A percentile compares a stretch with the other conserved stretches of the same genome.
phyloP scores from a whole-genome alignment of 495 filamentous ascomycete species.

The Penicillium canariense region DNA sequence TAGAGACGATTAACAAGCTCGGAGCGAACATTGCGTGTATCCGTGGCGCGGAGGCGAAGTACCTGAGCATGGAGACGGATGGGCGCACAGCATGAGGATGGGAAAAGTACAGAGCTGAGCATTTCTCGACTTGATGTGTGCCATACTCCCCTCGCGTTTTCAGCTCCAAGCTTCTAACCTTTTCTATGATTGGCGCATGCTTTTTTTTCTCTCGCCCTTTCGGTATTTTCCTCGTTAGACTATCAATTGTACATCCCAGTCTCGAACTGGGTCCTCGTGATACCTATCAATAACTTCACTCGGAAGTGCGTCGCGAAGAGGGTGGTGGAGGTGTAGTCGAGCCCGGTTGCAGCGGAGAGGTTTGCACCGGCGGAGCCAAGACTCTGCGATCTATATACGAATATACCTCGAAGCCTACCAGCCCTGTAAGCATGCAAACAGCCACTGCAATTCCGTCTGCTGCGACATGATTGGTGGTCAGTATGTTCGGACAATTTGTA shows the following conservation, averaged over 20 bases:
- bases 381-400: not conserved
- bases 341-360: conserved; percentile 26
- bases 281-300: too few relatives aligned
- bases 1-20: conserved; percentile 97
- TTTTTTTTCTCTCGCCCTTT: conserved; percentile 1
- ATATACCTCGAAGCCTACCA: not conserved
- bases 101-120: not conserved
- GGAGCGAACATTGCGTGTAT: conserved; percentile 87
- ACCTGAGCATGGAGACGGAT: conserved; percentile 50
- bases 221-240: not conserved
- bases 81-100: not conserved
- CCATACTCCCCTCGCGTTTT: conserved; percentile 11
- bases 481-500: not conserved
- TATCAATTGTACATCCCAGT: not conserved
- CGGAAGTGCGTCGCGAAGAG: conserved; percentile 1
- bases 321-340: conserved; percentile 25
- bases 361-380: conserved; percentile 25
- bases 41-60: conserved; percentile 74
- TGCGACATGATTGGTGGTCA: not conserved
- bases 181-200: conserved; percentile 11
- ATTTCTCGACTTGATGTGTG: not conserved
- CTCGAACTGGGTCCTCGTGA: too few relatives aligned
- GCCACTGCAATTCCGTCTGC: not conserved
- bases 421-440: not conserved
- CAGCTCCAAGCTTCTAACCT: conserved; percentile 1